Conservation (phyloP, 148 eudicot species). For the Persicaria maculosa region DNA sequence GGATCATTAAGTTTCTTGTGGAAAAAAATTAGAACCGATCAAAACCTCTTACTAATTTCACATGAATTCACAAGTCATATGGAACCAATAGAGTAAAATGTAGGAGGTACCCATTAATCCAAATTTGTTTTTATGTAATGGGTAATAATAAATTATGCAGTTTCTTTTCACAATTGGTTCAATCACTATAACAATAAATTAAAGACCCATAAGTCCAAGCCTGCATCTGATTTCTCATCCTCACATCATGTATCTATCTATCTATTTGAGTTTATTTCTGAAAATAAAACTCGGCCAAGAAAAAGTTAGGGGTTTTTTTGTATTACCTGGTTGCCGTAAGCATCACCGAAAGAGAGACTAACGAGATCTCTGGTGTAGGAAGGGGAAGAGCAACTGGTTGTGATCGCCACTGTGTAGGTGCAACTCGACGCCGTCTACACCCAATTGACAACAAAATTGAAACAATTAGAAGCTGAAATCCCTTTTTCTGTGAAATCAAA, state of each 20-base stretch:
- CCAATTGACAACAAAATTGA: background rate
- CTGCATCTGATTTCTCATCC: background rate
- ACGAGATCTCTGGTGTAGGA: conserved; percentile 41
- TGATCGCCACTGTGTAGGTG: conserved; percentile 36
- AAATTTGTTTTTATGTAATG: background rate
- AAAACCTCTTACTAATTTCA: no score
- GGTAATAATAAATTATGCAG: background rate
- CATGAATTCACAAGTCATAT: background rate
- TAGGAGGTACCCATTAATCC: background rate
- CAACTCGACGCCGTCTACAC: conserved; percentile 27
- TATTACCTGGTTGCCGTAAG: conserved; percentile 50
- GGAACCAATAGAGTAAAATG: background rate
- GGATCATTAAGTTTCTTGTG: no score
- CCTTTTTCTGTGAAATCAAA: background rate
- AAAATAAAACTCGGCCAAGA: background rate
- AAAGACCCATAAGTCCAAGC: background rate
- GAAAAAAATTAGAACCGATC: no score
- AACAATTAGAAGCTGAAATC: background rate
- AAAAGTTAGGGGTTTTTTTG: background rate
- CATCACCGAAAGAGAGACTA: conserved; percentile 56
- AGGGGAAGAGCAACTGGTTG: conserved; percentile 45
- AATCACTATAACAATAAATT: background rate
- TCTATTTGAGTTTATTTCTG: background rate
- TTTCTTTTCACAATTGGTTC: background rate
- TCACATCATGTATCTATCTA: background rate